Evolutionary conservation across 306 rosid species (phyloP).

Genomic region (Medicago arabica): DNA sequence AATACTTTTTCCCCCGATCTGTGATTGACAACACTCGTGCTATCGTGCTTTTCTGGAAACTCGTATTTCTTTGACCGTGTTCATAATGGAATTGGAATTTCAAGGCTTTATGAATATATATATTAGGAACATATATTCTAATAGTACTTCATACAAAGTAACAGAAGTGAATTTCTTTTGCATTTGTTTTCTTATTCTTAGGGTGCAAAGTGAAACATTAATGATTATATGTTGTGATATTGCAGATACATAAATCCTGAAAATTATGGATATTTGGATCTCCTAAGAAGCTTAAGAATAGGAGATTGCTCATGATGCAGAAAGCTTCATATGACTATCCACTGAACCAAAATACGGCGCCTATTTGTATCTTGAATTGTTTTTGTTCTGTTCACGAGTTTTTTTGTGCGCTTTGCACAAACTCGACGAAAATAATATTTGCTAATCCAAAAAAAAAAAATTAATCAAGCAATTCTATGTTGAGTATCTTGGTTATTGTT

Average conservation of each 20-base stretch:
- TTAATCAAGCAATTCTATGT: neutral
- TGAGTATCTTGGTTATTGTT: neutral
- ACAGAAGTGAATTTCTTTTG: slow-evolving; percentile 6
- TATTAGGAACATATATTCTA: neutral
- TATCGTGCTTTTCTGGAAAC: neutral
- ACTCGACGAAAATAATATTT: neutral
- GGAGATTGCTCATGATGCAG: slow-evolving; percentile 63
- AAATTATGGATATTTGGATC: slow-evolving; percentile 71
- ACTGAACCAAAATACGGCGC: no score
- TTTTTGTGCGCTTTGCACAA: no score
- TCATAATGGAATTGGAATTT: slow-evolving; percentile 10
- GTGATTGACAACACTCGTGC: neutral
- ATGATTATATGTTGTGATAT: slow-evolving; percentile 20
- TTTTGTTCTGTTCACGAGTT: no score
- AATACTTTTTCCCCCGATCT: neutral
- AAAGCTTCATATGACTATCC: no score
- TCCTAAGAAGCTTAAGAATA: slow-evolving; percentile 69
- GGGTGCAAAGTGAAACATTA: slow-evolving; percentile 10
- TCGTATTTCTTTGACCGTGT: neutral
- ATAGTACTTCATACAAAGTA: neutral
- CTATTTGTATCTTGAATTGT: no score
- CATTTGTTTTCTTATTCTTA: neutral
- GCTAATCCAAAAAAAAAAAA: no score
- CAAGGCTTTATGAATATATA: neutral
- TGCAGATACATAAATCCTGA: slow-evolving; percentile 77